A percentile compares a stretch with the other conserved stretches of the same genome.
Conservation (phyloP, 805 yeast genomes). For the Vanderwaltozyma tropicalis region DNA sequence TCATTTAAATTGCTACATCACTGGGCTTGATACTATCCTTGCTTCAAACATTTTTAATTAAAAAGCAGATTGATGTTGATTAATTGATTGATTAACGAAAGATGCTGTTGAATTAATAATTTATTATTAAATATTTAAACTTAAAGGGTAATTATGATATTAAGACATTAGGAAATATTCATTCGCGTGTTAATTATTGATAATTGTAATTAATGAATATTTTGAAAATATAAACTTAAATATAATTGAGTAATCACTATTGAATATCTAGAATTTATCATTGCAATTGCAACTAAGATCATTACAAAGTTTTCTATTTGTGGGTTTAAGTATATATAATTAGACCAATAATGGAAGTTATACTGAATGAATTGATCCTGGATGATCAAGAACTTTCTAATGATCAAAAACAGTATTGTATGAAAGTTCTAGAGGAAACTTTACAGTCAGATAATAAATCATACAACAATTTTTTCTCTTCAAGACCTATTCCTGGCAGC, state of each 20-base stretch:
- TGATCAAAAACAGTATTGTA: constrained; percentile 23
- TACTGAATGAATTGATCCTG: constrained; percentile 29
- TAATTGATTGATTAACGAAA: no score
- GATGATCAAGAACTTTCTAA: constrained; percentile 21
- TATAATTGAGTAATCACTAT: no score
- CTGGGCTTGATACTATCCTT: no score
- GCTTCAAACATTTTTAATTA: no score
- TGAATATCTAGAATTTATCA: no score
- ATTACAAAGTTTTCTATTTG: not conserved
- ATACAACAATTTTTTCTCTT: constrained; percentile 34
- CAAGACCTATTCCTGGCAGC: constrained; percentile 28
- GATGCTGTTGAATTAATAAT: no score
- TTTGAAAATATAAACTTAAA: not conserved
- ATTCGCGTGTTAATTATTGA: not conserved
- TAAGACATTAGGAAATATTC: no score
- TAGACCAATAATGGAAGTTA: constrained; percentile 16
- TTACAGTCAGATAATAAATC: constrained; percentile 41
- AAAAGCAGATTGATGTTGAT: no score
- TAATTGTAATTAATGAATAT: not conserved
- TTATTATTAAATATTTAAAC: no score
- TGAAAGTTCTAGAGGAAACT: constrained; percentile 30
- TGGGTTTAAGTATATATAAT: not conserved
- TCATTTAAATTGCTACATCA: not conserved
- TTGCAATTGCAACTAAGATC: not conserved
- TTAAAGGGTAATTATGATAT: no score